phyloP scores from a whole-genome alignment of 257 asterid genomes.

The Parsonsia alboflavescens region DNA sequence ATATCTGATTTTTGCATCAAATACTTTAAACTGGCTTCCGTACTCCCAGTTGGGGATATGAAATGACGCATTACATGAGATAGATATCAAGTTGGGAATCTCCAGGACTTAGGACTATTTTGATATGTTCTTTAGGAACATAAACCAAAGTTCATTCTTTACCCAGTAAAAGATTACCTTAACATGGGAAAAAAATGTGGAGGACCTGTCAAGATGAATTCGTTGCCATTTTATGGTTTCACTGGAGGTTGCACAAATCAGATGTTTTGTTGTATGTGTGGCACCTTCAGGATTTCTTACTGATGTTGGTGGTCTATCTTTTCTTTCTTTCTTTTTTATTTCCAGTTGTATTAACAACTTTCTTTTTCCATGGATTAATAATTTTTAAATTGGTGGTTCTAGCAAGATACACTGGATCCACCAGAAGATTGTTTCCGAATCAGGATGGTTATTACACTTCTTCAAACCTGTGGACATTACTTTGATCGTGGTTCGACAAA shows the following conservation, averaged over 20 bases:
- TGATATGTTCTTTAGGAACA: neutral
- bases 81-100: neutral
- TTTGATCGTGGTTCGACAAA: conserved; percentile 96
- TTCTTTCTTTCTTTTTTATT: too few species aligned
- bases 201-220: neutral
- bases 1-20: neutral
- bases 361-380: neutral
- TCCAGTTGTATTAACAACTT: neutral
- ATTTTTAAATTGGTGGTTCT: neutral
- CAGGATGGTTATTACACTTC: conserved; percentile 89
- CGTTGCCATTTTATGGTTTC: neutral
- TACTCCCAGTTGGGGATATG: neutral
- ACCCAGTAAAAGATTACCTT: neutral
- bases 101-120: neutral
- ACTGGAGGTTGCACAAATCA: neutral
- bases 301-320: neutral
- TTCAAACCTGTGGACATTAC: conserved; percentile 97
- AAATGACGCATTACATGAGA: neutral
- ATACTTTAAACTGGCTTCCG: neutral
- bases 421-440: conserved; percentile 96
- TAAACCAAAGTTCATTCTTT: neutral
- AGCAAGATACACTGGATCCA: conserved; percentile 95
- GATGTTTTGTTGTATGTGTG: neutral
- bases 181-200: neutral
- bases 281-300: neutral